Evolutionary conservation across 306 rosid species (phyloP).

Genomic region (Rosa rugosa): DNA sequence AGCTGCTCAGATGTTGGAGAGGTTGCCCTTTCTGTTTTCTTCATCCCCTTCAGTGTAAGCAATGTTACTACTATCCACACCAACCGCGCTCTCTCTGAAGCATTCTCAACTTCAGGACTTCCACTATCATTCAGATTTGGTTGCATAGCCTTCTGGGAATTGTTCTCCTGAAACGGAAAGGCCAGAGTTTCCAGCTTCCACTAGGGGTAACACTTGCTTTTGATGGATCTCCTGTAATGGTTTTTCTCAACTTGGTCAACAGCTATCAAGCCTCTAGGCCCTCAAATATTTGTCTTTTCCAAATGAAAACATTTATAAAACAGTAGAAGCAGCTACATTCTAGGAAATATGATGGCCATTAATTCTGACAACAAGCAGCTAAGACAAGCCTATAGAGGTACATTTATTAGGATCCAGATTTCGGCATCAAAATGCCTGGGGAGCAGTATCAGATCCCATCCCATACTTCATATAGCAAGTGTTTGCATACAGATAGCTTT

Average conservation of each 20-base stretch:
- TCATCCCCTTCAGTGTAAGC: constrained; percentile 33
- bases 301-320: constrained; percentile 34
- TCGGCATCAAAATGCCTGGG: constrained; percentile 25
- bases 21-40: constrained; percentile 47
- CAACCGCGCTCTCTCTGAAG: constrained; percentile 37
- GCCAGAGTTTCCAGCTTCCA: constrained; percentile 89
- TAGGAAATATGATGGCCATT: constrained; percentile 27
- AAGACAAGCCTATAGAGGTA: constrained; percentile 24
- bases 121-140: constrained; percentile 36
- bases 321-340: constrained; percentile 32
- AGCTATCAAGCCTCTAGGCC: constrained; percentile 30
- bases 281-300: constrained; percentile 30
- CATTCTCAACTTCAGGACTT: constrained; percentile 35
- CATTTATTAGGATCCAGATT: constrained; percentile 35
- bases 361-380: constrained; percentile 32
- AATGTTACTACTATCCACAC: constrained; percentile 31
- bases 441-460: constrained; percentile 33
- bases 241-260: constrained; percentile 47
- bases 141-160: constrained; percentile 33
- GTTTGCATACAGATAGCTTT: constrained; percentile 29
- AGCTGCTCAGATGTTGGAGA: constrained; percentile 86
- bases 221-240: constrained; percentile 62
- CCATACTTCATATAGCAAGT: constrained; percentile 27
- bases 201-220: constrained; percentile 30
- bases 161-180: constrained; percentile 60